These are phyloP conservation scores for Microcyclosporella mali DNA, from an alignment of 2,329 filamentous ascomycete genomes.

Conservation along the genomic window DNA sequence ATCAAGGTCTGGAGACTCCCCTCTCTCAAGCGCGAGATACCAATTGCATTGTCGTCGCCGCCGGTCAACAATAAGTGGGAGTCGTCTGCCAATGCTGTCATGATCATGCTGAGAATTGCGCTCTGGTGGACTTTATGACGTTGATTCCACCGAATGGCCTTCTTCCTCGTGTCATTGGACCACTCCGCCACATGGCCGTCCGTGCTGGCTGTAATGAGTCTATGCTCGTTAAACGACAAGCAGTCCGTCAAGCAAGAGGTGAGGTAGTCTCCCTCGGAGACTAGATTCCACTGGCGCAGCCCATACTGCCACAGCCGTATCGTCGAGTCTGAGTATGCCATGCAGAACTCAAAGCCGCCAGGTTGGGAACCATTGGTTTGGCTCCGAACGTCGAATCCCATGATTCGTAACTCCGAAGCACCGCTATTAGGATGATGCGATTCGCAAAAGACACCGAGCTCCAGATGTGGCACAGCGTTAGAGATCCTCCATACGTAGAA, in stretches of 20 bases:
- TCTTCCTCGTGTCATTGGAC: constrained; percentile 20
- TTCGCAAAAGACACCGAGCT: constrained; percentile 49
- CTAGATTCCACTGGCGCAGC: constrained; percentile 29
- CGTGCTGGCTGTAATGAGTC: constrained; percentile 67
- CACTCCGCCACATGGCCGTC: constrained; percentile 70
- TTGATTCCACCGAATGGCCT: constrained; percentile 30
- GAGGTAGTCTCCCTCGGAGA: constrained; percentile 39
- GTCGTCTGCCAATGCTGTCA: constrained; percentile 28
- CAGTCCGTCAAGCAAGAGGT: constrained; percentile 63
- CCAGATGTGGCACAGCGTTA: constrained; percentile 42
- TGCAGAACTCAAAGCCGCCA: constrained; percentile 53
- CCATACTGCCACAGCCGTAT: constrained; percentile 48
- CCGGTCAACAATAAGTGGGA: constrained; percentile 9
- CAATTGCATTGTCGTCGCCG: constrained; percentile 62
- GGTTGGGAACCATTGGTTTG: constrained; percentile 13
- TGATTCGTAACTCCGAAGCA: constrained; percentile 68
- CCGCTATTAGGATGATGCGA: constrained; percentile 45
- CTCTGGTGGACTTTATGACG: constrained; percentile 65
- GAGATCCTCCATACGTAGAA: constrained; percentile 75
- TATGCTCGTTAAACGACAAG: constrained; percentile 40
- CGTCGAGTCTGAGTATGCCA: constrained; percentile 79
- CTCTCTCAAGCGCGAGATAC: constrained; percentile 40
- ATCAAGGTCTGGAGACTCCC: constrained; percentile 31
- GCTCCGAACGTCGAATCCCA: constrained; percentile 61
- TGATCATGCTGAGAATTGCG: constrained; percentile 59